Evolutionary conservation across 2,329 filamentous ascomycete genomes (phyloP), one percentile per base, ranked within the genome.

Genomic region (Venturia aucupariae): DNA sequence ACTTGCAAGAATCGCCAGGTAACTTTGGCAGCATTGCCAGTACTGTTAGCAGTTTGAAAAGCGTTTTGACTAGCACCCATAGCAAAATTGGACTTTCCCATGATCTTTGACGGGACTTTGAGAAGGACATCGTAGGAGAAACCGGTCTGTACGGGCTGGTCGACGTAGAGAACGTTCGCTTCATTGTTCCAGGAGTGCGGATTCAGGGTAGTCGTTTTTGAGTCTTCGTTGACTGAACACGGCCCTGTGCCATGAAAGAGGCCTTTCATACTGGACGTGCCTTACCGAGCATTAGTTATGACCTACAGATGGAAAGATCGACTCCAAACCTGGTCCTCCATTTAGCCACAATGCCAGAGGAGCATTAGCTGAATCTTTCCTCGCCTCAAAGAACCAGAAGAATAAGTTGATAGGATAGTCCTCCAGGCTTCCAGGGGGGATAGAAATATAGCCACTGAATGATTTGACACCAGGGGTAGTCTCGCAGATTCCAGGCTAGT

Each of bases 301-400:
- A 22, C 13, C n/a, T 7, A 10, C 13, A 24, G 5, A 5, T 22
- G 24, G 15, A 24, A 7, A 48, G 69, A 83, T 72, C 7, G 79
- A 83, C 15, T 79, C 80, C 39, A 76, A 76, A 3, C 83, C 84
- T 0, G 84, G 84, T 0, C 84, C 84, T 27, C 27, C 70, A 67
- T 60, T 69, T 66, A 19, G 54, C 51, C 13, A 64, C 48, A 48
- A 68, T 66, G 80, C 78, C 2, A 86, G 73, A 0, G 84, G 84
- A 0, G 83, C 83, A 69, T 81, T 81, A 7, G 72, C 69, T 1
- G 84, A 79, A 69, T 83, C 78, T 63, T 83, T 80, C 19, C 84
- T 77, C 0, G 83, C 78, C 67, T 86, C 83, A 68, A 87, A 86
- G 70, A 85, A 87, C 82, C 83, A 85, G 71, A 87, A 87, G 32